Conservation (phyloP, 768 basidiomycete genomes). For the Botryobasidium botryosum region DNA sequence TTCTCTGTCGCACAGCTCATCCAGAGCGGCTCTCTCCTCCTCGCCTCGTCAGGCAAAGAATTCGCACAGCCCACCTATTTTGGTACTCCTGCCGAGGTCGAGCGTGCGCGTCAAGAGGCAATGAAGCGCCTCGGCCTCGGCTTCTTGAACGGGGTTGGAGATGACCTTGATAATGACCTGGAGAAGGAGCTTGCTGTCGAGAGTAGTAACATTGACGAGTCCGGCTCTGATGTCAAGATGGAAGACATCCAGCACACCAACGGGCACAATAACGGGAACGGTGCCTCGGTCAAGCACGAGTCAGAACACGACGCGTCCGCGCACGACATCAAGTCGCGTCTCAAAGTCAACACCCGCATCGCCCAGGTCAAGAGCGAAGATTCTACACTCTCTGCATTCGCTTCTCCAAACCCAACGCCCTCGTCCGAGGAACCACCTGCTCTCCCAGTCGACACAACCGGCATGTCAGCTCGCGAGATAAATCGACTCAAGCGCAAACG, state of each 20-base stretch:
- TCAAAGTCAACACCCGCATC: background rate
- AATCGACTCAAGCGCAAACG: conserved; percentile 92
- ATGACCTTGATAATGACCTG: conserved; percentile 49
- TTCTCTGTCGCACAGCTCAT: conserved; percentile 69
- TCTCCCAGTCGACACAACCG: conserved; percentile 19
- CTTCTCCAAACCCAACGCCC: background rate
- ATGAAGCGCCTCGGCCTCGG: conserved; percentile 78
- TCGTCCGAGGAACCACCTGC: background rate
- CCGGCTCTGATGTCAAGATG: background rate
- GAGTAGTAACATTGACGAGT: no score
- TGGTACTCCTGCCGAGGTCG: conserved; percentile 61
- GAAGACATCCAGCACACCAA: background rate
- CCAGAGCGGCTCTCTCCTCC: conserved; percentile 55
- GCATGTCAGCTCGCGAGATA: conserved; percentile 78
- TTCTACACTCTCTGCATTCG: background rate
- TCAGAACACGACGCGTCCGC: background rate
- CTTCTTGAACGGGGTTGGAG: conserved; percentile 58
- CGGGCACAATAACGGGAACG: background rate
- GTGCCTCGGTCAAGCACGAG: background rate
- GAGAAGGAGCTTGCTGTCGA: conserved; percentile 53
- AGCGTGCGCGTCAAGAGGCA: conserved; percentile 73
- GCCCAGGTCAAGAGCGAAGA: conserved; percentile 27
- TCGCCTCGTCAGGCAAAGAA: conserved; percentile 90
- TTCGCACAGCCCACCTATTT: conserved; percentile 57
- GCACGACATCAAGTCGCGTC: background rate